phyloP scores from a whole-genome alignment of 202 grass and related monocot genomes.

The Eragrostis tef region DNA sequence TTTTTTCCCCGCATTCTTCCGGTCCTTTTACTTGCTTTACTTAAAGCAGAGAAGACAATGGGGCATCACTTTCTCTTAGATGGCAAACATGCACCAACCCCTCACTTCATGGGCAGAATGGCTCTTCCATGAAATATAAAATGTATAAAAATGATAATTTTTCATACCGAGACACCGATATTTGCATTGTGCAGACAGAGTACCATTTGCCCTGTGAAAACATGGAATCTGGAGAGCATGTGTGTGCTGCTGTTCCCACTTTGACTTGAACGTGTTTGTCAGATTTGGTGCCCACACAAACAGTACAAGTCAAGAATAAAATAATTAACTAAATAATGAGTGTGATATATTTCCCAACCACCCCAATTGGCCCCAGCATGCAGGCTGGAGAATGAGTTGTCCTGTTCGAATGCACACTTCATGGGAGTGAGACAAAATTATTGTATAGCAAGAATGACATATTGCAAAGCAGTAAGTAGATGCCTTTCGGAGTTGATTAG shows the following conservation, averaged over 20 bases:
- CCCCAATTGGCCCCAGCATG: not conserved
- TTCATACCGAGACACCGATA: not conserved
- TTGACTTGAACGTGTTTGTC: constrained; percentile 36
- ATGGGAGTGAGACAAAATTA: constrained; percentile 48
- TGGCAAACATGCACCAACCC: constrained; percentile 47
- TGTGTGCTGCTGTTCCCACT: constrained; percentile 39
- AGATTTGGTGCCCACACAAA: constrained; percentile 44
- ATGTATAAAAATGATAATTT: not conserved
- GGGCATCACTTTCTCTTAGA: constrained; percentile 51
- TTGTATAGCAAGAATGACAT: not conserved
- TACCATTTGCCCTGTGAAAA: constrained; percentile 24
- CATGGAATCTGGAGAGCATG: constrained; percentile 28
- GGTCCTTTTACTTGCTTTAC: constrained; percentile 37
- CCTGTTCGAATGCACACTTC: constrained; percentile 10
- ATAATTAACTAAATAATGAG: constrained; percentile 14
- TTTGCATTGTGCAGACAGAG: not conserved
- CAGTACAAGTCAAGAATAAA: constrained; percentile 2
- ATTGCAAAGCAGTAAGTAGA: not conserved
- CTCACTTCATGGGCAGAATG: constrained; percentile 1
- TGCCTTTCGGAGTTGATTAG: constrained; percentile 16
- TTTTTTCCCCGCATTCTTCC: not conserved
- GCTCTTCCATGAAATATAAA: not conserved
- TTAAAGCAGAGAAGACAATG: constrained; percentile 43
- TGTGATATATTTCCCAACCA: constrained; percentile 34
- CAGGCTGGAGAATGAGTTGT: constrained; percentile 24